Conservation (phyloP, 768 basidiomycete species). For the Panaeolus cyanescens region DNA sequence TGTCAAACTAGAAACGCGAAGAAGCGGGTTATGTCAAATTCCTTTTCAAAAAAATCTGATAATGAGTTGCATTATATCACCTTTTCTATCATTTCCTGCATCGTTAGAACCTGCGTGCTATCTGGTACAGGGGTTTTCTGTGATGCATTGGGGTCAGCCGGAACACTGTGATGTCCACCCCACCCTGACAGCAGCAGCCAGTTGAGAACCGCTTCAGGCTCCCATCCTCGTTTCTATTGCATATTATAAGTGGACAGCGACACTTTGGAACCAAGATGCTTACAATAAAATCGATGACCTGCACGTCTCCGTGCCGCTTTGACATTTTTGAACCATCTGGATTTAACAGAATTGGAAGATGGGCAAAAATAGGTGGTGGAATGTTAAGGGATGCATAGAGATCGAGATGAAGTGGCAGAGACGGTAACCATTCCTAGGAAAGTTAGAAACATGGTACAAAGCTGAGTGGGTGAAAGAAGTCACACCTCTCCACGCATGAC, state of each 20-base stretch:
- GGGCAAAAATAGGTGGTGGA: slow-evolving; percentile 79
- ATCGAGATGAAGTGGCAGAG: slow-evolving; percentile 88
- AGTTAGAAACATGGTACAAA: not conserved
- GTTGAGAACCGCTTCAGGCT: slow-evolving; percentile 85
- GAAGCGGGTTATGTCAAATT: not conserved
- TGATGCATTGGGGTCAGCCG: slow-evolving; percentile 22
- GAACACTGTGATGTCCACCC: slow-evolving; percentile 57
- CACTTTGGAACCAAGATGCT: slow-evolving; percentile 18
- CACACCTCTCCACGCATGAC: slow-evolving; percentile 90
- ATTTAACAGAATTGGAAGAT: slow-evolving; percentile 89
- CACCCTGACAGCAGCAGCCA: slow-evolving; percentile 96
- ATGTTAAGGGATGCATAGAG: slow-evolving; percentile 81
- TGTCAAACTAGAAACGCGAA: slow-evolving; percentile 70
- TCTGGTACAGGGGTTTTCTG: slow-evolving; percentile 45
- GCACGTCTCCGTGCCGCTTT: slow-evolving; percentile 89
- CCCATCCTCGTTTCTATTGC: slow-evolving; percentile 80
- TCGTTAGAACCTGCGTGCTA: slow-evolving; percentile 62
- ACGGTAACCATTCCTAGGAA: slow-evolving; percentile 91
- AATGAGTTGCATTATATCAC: too few relatives aligned
- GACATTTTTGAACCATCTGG: slow-evolving; percentile 93
- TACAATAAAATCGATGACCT: slow-evolving; percentile 86
- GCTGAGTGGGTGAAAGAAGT: not conserved
- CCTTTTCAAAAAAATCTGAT: too few relatives aligned
- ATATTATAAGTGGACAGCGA: not conserved
- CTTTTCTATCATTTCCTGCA: slow-evolving; percentile 64